A percentile compares a stretch with the other conserved stretches of the same genome.
phyloP scores from a whole-genome alignment of 2,329 filamentous ascomycete species.

The Alternaria infectoria region DNA sequence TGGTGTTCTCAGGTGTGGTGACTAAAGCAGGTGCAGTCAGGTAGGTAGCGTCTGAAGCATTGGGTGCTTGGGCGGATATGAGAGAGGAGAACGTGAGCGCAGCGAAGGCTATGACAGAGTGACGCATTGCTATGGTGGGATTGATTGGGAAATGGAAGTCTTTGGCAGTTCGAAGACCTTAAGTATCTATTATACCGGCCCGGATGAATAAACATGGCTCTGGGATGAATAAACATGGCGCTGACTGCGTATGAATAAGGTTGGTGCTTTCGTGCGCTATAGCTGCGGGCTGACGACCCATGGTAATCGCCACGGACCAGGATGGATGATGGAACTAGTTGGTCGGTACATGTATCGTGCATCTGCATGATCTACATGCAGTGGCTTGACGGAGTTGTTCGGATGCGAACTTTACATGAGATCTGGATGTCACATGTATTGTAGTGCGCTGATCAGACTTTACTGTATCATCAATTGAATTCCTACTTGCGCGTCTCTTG shows the following conservation, averaged over 20 bases:
- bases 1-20: conserved; percentile 38
- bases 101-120: background rate
- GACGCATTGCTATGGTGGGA: background rate
- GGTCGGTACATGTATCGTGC: background rate
- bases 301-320: background rate
- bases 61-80: conserved; percentile 1
- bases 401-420: background rate
- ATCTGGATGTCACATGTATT: background rate
- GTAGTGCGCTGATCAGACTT: background rate
- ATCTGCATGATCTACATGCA: background rate
- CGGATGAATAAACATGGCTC: background rate
- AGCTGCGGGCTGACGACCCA: background rate
- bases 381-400: background rate
- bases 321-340: background rate
- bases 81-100: background rate
- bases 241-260: background rate
- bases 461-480: background rate
- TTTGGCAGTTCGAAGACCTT: background rate
- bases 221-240: background rate
- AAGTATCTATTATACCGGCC: background rate
- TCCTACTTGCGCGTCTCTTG: background rate
- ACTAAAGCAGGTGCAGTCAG: conserved; percentile 44
- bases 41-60: conserved; percentile 19
- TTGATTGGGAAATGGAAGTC: background rate
- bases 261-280: background rate